Evolutionary conservation across 306 rosid species (phyloP), one percentile per base, ranked within the genome.

Genomic region (Dalbergia cultrata): DNA sequence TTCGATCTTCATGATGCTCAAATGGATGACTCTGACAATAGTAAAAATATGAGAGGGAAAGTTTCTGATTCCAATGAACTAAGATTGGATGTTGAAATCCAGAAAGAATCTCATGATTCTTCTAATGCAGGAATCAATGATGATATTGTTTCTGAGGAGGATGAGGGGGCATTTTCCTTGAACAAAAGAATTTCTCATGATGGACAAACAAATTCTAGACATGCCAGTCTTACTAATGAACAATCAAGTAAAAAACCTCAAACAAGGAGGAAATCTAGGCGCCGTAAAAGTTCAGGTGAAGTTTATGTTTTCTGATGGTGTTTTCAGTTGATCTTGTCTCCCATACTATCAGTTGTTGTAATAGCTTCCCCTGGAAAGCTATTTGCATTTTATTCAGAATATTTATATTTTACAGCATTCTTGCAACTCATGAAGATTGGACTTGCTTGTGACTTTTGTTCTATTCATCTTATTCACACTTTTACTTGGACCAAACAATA

Each of bases 271-370:
- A 95, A 89, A 86, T 34, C 77, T 70, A 95, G 79, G 76, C 93
- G 86, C 39, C 97, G 69, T 49, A 95, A 89, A 57, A 87, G 81
- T 88, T 91, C 97, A 62, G 97, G 97, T 90, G 83, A 82, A 10
- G 47, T 63, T 69, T 66, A 70, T 79, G 35, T 63, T 80, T 83
- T 35, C 67, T 70, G 14, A 21, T 65, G 62, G 14, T 5, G 59
- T 77, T 66, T 39, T 58, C 62, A 41, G 34, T 72, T 34, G 18
- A 66, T 65, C 45, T 64, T 59, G 58, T 65, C 53, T 64, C 65
- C 31, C 56, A 2, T 17, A 47, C 60, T 70, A 52, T 75, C 45
- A 66, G 14, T 80, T 71, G 41, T 52, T 74, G 37, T 21, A 77
- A 76, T 45, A 61, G 52, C 60, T 26, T 64, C 65, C 16, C 81